Conservation (phyloP, 1,284 basidiomycete genomes). For the Hemileia vastatrix region DNA sequence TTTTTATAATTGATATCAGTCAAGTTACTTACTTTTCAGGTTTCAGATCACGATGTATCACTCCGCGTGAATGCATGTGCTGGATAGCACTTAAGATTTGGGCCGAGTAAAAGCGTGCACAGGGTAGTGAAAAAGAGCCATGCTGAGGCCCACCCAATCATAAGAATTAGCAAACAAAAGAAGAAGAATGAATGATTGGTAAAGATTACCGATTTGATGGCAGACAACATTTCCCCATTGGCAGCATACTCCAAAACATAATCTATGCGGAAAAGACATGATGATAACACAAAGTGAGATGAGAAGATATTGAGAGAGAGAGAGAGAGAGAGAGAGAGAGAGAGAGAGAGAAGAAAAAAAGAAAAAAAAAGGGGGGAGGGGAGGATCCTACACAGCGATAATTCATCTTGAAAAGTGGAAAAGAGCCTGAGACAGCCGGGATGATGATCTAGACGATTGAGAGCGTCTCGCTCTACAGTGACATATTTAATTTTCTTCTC, state of each 20-base stretch:
- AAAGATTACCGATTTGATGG: slow-evolving; percentile 52
- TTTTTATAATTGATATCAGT: not conserved
- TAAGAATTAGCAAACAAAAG: slow-evolving; percentile 8
- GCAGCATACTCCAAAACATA: slow-evolving; percentile 79
- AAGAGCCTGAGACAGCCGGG: slow-evolving; percentile 36
- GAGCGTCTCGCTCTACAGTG: slow-evolving; percentile 57
- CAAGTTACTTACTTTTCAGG: slow-evolving; percentile 72
- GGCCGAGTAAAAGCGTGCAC: slow-evolving; percentile 70
- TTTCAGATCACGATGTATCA: slow-evolving; percentile 88
- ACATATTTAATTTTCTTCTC: slow-evolving; percentile 59
- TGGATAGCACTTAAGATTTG: slow-evolving; percentile 77
- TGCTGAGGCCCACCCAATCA: slow-evolving; percentile 1
- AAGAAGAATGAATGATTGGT: not conserved
- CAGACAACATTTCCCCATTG: slow-evolving; percentile 79
- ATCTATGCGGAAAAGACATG: slow-evolving; percentile 50
- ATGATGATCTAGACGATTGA: slow-evolving; percentile 47
- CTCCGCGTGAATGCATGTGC: slow-evolving; percentile 76
- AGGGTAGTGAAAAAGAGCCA: slow-evolving; percentile 68
- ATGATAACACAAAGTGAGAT: not conserved
- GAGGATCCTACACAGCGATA: slow-evolving; percentile 8
- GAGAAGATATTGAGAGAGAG: not conserved
- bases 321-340: too few relatives aligned
- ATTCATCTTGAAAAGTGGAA: slow-evolving; percentile 37
- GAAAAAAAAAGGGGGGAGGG: not conserved
- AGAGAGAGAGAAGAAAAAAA: not conserved